These are phyloP conservation scores for Phytophthora fragariae DNA, from an alignment of 352 stramenopile species.

Conservation along the genomic window DNA sequence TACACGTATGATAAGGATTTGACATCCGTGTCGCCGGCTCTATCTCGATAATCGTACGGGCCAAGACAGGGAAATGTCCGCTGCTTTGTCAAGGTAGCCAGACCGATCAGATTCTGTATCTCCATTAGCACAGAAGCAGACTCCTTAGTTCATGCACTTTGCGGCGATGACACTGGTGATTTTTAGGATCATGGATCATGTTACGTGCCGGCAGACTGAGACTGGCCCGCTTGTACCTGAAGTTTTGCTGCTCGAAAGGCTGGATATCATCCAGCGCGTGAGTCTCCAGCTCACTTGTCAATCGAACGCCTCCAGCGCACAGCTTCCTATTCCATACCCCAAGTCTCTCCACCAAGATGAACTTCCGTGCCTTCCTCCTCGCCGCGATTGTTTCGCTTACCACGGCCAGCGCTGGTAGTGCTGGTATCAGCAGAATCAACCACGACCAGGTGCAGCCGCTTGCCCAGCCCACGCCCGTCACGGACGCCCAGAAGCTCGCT, in stretches of 20 bases:
- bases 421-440: conserved; percentile 29
- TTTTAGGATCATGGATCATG: conserved; percentile 16
- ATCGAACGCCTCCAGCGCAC: conserved; percentile 7
- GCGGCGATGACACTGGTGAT: conserved; percentile 8
- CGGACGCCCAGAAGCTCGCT: conserved; percentile 15
- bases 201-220: background rate
- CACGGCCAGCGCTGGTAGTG: background rate
- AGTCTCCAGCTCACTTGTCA: conserved; percentile 12
- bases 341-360: conserved; percentile 17
- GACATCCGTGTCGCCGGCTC: conserved; percentile 6
- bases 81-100: conserved; percentile 18
- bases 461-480: conserved; percentile 8
- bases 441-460: conserved; percentile 29
- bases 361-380: conserved; percentile 26
- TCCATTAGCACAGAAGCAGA: conserved; percentile 15
- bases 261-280: background rate
- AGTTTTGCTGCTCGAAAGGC: conserved; percentile 11
- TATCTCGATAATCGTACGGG: conserved; percentile 14
- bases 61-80: background rate
- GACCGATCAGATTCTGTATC: conserved; percentile 22
- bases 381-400: conserved; percentile 15
- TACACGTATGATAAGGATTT: conserved; percentile 13
- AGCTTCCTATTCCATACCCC: background rate
- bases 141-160: background rate
- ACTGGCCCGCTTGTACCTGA: background rate